Base-by-base conservation (phyloP, 306 rosid species). In the Notholithocarpus densiflorus region DNA sequence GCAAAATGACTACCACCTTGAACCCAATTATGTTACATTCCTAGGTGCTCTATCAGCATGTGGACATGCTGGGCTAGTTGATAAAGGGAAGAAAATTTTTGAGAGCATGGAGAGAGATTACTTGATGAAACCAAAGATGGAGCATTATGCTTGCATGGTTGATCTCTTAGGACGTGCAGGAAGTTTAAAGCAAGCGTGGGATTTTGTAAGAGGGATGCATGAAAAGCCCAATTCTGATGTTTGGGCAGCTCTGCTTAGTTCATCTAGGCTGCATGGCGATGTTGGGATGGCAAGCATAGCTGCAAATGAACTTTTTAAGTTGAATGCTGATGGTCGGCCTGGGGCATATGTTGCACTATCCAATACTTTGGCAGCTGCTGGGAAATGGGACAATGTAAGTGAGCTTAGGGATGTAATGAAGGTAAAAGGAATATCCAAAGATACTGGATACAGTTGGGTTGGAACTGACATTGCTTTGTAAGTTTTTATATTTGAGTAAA, bases 81-180 rank as follows among this genome's bases (percentile, higher is more conserved):
- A 89, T 12, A 87, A 84, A 64, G 98, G 98, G 48, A 72, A 76
- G 80, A 89, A 90, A 79, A 89, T 94, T 72, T 92, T 94, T 80
- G 70, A 83, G 68, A 87, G 89, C 75, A 92, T 95, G 97, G 85
- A 83, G 73, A 85, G 73, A 64, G 87, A 88, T 56, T 89, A 90
- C 84, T 68, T 60, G 13, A 62, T 92, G 64, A 94, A 87, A 82
- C 97, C 97, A 19, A 71, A 77, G 37, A 92, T 90, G 98, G 98
- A 92, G 86, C 97, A 92, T 87, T 92, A 91, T 77, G 92, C 98
- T 70, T 92, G 98, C 81, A 79, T 92, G 91, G 90, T 95, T 73
- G 97, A 95, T 86, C 90, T 95, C 26, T 81, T 95, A 75, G 98
- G 98, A 55, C 92, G 96, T 24, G 92, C 96, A 29, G 98, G 98